Conservation (phyloP, 768 basidiomycete genomes). For the Cantharellus cinnabarinus region DNA sequence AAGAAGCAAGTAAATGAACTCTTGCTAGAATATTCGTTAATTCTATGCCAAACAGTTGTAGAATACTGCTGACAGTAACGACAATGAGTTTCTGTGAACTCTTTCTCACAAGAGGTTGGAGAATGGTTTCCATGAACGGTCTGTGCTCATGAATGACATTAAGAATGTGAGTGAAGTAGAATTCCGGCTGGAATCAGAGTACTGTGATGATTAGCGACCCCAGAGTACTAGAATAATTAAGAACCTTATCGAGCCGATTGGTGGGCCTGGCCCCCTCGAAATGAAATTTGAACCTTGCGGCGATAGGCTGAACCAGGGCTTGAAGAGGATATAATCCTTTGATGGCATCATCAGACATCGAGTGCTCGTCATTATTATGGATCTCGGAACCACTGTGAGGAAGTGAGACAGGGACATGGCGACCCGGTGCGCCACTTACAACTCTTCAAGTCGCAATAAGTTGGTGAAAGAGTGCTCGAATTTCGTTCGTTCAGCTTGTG, state of each 20-base stretch:
- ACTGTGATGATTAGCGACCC: not conserved
- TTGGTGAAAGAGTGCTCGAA: conserved; percentile 70
- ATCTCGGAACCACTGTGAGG: not conserved
- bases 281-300: conserved; percentile 83
- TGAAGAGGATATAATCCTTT: conserved; percentile 60
- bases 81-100: conserved; percentile 43
- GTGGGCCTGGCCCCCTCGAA: conserved; percentile 76
- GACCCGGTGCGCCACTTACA: conserved; percentile 29
- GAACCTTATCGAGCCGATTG: conserved; percentile 81
- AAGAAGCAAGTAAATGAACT: conserved; percentile 62
- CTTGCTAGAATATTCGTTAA: conserved; percentile 30
- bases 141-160: conserved; percentile 76
- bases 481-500: conserved; percentile 29
- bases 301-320: conserved; percentile 63
- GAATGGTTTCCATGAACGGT: conserved; percentile 50
- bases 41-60: not conserved
- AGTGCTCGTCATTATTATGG: conserved; percentile 13
- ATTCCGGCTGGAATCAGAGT: conserved; percentile 52
- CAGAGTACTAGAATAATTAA: not conserved
- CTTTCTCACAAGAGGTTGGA: conserved; percentile 49
- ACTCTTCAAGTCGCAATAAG: conserved; percentile 50
- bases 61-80: conserved; percentile 40
- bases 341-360: conserved; percentile 7
- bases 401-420: not conserved
- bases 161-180: conserved; percentile 84